Conservation (phyloP, 2,329 filamentous ascomycete species). For the Aspergillus amoenus region DNA sequence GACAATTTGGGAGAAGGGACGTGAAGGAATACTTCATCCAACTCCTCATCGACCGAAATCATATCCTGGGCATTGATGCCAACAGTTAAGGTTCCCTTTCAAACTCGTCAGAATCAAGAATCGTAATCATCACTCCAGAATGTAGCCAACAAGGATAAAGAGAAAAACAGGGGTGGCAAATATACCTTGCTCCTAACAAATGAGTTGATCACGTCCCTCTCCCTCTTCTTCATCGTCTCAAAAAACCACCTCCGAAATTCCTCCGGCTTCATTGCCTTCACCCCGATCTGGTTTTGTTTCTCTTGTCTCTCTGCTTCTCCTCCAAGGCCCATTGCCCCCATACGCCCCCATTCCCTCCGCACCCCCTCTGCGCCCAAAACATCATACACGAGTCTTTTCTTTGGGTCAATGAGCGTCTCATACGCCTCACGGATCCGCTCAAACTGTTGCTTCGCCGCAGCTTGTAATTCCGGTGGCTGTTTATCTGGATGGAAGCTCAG, state of each 20-base stretch:
- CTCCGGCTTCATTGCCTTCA: slow-evolving; percentile 37
- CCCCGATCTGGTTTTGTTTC: slow-evolving; percentile 31
- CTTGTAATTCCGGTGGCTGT: slow-evolving; percentile 39
- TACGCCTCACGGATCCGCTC: slow-evolving; percentile 42
- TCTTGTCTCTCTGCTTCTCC: slow-evolving; percentile 30
- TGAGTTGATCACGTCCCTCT: slow-evolving; percentile 36
- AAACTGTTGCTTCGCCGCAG: slow-evolving; percentile 40
- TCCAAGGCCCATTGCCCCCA: slow-evolving; percentile 32
- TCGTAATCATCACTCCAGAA: neutral
- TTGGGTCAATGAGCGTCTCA: slow-evolving; percentile 41
- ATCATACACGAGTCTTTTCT: slow-evolving; percentile 46
- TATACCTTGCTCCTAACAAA: slow-evolving; percentile 40
- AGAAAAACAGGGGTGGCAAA: neutral
- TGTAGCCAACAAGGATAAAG: neutral
- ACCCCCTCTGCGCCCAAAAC: slow-evolving; percentile 43
- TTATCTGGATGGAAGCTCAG: slow-evolving; percentile 49
- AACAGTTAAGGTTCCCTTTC: slow-evolving; percentile 33
- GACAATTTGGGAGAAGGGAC: slow-evolving; percentile 27
- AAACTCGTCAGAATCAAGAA: slow-evolving; percentile 8
- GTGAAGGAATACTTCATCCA: slow-evolving; percentile 29
- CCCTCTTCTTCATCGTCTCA: slow-evolving; percentile 40
- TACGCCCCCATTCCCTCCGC: slow-evolving; percentile 35
- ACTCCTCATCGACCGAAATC: slow-evolving; percentile 29
- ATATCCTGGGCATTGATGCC: slow-evolving; percentile 37
- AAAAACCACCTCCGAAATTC: slow-evolving; percentile 45